Evolutionary conservation across 495 filamentous ascomycete genomes (phyloP).

Genomic region (Cenococcum geophilum): DNA sequence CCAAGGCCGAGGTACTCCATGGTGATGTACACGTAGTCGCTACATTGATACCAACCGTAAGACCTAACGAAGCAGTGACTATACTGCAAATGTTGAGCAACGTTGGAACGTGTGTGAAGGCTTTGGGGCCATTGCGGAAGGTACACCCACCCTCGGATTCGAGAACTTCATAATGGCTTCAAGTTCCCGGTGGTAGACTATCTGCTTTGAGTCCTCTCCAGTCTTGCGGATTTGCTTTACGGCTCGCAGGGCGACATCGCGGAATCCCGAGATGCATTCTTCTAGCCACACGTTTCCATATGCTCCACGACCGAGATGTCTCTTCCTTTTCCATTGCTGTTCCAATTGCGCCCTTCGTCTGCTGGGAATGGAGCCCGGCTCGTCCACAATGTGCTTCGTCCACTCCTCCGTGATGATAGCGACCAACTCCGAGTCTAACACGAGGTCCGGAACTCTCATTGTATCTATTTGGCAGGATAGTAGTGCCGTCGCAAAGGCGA

Average conservation of each 20-base stretch:
- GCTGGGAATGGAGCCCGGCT: no score
- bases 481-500: no score
- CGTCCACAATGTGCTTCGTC: no score
- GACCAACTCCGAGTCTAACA: no score
- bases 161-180: constrained; percentile 45
- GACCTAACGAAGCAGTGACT: constrained; percentile 34
- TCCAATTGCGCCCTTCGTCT: neutral
- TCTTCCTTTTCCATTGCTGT: constrained; percentile 33
- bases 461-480: no score
- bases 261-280: constrained; percentile 25
- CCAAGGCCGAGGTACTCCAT: constrained; percentile 38
- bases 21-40: constrained; percentile 34
- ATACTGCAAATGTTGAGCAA: constrained; percentile 5
- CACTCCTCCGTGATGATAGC: no score
- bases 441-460: no score
- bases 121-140: no score
- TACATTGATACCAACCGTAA: constrained; percentile 38
- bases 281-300: constrained; percentile 41
- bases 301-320: constrained; percentile 32
- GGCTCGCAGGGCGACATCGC: constrained; percentile 28
- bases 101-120: no score
- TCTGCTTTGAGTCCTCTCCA: neutral
- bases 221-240: constrained; percentile 32
- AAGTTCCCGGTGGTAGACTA: constrained; percentile 38
- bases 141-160: constrained; percentile 17